Percentiles rank a stretch among this genome's conserved stretches.
phyloP scores from a whole-genome alignment of 257 asterid species.

The Solanum etuberosum region DNA sequence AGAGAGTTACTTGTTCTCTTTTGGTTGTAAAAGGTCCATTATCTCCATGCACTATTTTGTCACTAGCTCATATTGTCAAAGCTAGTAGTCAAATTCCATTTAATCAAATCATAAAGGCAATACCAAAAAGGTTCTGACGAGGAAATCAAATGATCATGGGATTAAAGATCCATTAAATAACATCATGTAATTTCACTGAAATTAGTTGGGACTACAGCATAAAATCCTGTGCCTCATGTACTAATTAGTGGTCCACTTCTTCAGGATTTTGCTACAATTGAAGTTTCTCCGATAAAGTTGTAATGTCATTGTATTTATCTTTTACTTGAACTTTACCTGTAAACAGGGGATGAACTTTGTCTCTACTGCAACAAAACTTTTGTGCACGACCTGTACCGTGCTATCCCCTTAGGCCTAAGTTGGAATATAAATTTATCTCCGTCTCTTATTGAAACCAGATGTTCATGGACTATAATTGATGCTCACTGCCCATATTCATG shows the following conservation, averaged over 20 bases:
- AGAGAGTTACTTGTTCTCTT: not conserved
- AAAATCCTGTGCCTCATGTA: not conserved
- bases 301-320: not conserved
- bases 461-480: too few relatives aligned
- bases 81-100: not conserved
- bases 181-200: not conserved
- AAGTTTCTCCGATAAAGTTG: not conserved
- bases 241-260: not conserved
- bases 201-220: not conserved
- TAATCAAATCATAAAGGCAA: not conserved
- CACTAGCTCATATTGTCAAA: not conserved
- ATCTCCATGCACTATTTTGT: not conserved
- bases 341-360: slow-evolving; percentile 53
- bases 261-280: not conserved
- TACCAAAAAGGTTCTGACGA: not conserved
- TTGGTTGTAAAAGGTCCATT: not conserved
- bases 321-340: not conserved
- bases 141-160: not conserved
- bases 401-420: slow-evolving; percentile 28
- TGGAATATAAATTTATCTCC: not conserved
- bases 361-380: slow-evolving; percentile 36
- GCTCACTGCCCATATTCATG: too few relatives aligned
- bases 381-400: slow-evolving; percentile 22
- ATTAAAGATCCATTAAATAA: not conserved
- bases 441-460: not conserved